Conservation (phyloP, 2,329 filamentous ascomycete genomes). For the Pleoardoris graminearum region DNA sequence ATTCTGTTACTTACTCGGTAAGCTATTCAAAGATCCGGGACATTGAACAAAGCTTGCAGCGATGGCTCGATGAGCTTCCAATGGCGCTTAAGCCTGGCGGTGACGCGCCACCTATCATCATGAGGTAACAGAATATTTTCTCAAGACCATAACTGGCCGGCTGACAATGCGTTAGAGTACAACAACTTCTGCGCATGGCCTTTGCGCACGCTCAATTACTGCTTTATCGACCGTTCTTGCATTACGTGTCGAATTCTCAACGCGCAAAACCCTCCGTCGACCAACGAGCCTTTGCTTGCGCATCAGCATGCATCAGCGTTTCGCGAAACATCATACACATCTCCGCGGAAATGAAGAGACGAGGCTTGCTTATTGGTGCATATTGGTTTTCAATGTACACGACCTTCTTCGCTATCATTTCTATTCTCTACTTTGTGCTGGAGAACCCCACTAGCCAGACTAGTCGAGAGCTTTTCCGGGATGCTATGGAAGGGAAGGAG, state of each 20-base stretch:
- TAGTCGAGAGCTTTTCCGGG: slow-evolving; percentile 77
- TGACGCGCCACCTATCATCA: slow-evolving; percentile 72
- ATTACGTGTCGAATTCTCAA: slow-evolving; percentile 71
- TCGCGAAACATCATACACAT: slow-evolving; percentile 79
- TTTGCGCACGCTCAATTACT: slow-evolving; percentile 84
- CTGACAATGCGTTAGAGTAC: slow-evolving; percentile 51
- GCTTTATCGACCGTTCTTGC: slow-evolving; percentile 79
- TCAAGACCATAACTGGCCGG: neutral
- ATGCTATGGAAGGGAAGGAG: slow-evolving; percentile 82
- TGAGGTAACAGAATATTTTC: slow-evolving; percentile 63
- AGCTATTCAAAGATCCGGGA: slow-evolving; percentile 67
- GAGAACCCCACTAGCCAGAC: slow-evolving; percentile 78
- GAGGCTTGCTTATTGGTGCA: slow-evolving; percentile 74
- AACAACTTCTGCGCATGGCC: slow-evolving; percentile 76
- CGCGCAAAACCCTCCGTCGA: slow-evolving; percentile 60
- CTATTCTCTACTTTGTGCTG: slow-evolving; percentile 76
- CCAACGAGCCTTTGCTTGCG: slow-evolving; percentile 76
- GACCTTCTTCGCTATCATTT: slow-evolving; percentile 79
- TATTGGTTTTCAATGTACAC: slow-evolving; percentile 89
- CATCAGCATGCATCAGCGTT: slow-evolving; percentile 67
- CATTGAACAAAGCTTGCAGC: slow-evolving; percentile 65
- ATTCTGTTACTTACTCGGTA: slow-evolving; percentile 61
- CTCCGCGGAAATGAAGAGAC: slow-evolving; percentile 74
- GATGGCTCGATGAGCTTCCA: slow-evolving; percentile 70
- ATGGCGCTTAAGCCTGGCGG: slow-evolving; percentile 76